These are phyloP conservation scores for Phytophthora idaei DNA, from an alignment of 352 stramenopile genomes.

Conservation along the genomic window DNA sequence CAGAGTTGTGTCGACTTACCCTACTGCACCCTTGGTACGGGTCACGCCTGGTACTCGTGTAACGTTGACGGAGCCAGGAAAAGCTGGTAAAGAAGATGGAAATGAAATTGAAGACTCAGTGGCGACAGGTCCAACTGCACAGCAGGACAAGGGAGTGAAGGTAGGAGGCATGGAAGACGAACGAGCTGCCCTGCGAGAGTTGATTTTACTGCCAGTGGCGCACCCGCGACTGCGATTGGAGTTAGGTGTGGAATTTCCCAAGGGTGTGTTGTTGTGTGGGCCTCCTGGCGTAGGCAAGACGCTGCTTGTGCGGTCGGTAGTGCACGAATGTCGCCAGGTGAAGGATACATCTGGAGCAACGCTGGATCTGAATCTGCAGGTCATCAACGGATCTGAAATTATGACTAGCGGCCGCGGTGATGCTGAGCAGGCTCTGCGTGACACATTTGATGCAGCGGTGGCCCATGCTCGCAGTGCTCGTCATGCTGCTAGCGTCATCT, in stretches of 20 bases:
- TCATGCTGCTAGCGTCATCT: conserved; percentile 77
- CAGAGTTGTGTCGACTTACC: conserved; percentile 57
- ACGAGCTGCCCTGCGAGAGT: conserved; percentile 58
- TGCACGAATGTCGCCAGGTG: conserved; percentile 58
- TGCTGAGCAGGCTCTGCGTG: conserved; percentile 64
- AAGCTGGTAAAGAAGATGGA: neutral
- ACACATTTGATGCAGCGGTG: conserved; percentile 57
- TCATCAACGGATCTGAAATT: conserved; percentile 86
- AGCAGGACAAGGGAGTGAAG: conserved; percentile 25
- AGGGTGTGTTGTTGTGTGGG: conserved; percentile 73
- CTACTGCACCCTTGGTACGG: conserved; percentile 34
- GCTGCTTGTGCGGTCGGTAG: conserved; percentile 71
- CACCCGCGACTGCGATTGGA: conserved; percentile 38
- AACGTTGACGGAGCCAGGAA: conserved; percentile 47
- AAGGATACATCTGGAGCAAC: conserved; percentile 26
- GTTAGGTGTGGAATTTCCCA: conserved; percentile 71
- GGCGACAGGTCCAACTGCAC: neutral
- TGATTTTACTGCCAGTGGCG: conserved; percentile 69
- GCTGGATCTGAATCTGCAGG: conserved; percentile 55
- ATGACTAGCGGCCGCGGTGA: conserved; percentile 76
- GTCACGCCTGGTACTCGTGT: conserved; percentile 57
- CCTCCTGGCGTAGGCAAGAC: conserved; percentile 86
- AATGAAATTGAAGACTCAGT: conserved; percentile 1
- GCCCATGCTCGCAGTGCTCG: conserved; percentile 34
- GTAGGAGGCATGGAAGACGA: conserved; percentile 78